These are phyloP conservation scores for Noccaea caerulescens DNA, from an alignment of 345 rosid genomes.

Conservation along the genomic window DNA sequence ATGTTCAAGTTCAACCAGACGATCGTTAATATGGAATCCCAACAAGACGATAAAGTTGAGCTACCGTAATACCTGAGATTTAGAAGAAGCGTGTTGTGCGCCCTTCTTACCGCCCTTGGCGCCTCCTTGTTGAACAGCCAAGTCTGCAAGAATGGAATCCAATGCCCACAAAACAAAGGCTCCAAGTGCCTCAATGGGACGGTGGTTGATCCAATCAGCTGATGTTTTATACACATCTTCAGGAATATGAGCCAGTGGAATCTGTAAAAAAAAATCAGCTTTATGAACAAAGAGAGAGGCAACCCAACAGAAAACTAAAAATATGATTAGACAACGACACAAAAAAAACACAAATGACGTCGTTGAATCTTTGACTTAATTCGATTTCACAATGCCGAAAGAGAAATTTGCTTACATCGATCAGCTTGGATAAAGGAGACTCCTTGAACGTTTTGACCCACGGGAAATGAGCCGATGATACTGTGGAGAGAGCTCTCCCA, in stretches of 20 bases:
- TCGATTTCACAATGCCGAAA: not conserved
- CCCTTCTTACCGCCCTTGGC: slow-evolving; percentile 61
- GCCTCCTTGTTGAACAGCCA: slow-evolving; percentile 52
- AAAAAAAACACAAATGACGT: not conserved
- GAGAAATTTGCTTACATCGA: slow-evolving; percentile 49
- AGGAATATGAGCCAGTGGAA: slow-evolving; percentile 63
- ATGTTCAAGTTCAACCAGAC: no score
- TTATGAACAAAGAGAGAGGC: not conserved
- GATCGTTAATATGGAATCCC: no score
- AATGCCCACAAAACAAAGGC: slow-evolving; percentile 64
- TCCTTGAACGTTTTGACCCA: slow-evolving; percentile 67
- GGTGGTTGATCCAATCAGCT: slow-evolving; percentile 68
- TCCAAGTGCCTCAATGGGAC: slow-evolving; percentile 60
- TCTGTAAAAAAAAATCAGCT: slow-evolving; percentile 46
- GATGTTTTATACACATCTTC: slow-evolving; percentile 65
- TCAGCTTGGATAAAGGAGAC: slow-evolving; percentile 52
- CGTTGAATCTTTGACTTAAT: not conserved
- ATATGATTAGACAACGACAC: not conserved
- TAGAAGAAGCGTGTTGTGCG: slow-evolving; percentile 56
- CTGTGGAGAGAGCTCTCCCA: slow-evolving; percentile 62
- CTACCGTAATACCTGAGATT: slow-evolving; percentile 57
- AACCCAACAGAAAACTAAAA: not conserved
- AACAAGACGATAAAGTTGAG: not conserved
- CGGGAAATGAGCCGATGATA: slow-evolving; percentile 57
- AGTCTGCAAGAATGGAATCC: slow-evolving; percentile 63